Base-by-base conservation (phyloP, 1,284 basidiomycete genomes). In the Pseudozyma flocculosa region DNA sequence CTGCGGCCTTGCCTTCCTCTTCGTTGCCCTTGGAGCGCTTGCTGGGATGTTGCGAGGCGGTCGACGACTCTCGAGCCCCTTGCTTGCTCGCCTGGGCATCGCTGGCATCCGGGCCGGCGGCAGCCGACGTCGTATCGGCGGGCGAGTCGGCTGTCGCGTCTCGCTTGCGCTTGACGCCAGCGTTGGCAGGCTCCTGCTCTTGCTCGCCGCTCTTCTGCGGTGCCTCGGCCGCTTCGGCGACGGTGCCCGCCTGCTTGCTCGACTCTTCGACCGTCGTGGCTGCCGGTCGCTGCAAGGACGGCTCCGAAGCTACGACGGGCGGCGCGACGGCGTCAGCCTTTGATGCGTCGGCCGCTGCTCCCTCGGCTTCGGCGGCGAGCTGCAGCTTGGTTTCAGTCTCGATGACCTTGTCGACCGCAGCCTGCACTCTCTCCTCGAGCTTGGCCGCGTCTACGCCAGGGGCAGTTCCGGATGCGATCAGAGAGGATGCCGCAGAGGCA, bases 341-440 rank as follows among this genome's bases (percentile, higher is more conserved):
- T 21, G 26, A n/a, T 5, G 42, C 18, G 8, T 36, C 30, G 21
- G 45, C 42, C 19, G 36, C 17, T 14, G 43, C 26, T 17, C 55
- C 65, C 21, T 68, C 61, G 10, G 54, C 57, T 22, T 57, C 50
- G 9, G 52, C 54, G 5, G 53, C 45, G 14, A 60, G 53, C 43
- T 67, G 42, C 48, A 62, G 41, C 21, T 51, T 58, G 15, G 55
- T 56, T 38, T 59, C 49, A 19, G 50, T 54, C 49, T 62, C 55
- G 19, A 59, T 41, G 36, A 55, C 46, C 45, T 58, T 48, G 10
- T 63, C 55, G 4, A 49, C 61, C 24, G 43, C 61, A 23, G 48
- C 22, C 2, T 58, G 47, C 32, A 63, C 61, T 14, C 50, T 21
- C 4, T 30, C 46, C 34, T 54, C 43, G 15, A 58, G 40, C 5